Evolutionary conservation across 2,329 filamentous ascomycete genomes (phyloP), one percentile per base, ranked within the genome.

Genomic region (Fusarium miscanthi): DNA sequence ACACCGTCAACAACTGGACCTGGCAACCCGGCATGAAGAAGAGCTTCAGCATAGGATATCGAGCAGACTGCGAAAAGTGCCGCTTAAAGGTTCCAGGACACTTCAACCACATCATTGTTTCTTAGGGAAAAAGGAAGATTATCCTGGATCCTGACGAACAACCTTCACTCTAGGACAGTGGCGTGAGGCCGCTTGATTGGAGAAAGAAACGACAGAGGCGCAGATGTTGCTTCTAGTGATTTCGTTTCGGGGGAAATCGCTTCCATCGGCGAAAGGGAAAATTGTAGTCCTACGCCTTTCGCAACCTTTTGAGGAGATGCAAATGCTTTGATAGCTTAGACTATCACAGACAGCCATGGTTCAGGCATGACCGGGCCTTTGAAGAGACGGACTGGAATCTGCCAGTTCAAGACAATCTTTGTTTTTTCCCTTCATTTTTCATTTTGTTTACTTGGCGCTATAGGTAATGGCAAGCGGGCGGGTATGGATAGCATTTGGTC

Each of bases 41-140:
- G 79, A 90, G 87, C 69, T 92, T 94, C 80, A 93, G 91, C 76
- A 94, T 94, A 89, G 93, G 93, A 56, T 94, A 92, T 82, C 86
- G 92, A 70, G 87, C 90, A 17, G 92, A 94, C 80, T 95, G 93
- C 79, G 92, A 94, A 69, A 94, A 94, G 81, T 95, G 93, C 81
- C 87, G 87, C 48, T 86, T 88, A 78, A 92, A 91, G 78, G 91
- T 94, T 12, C 92, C 93, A 0, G 93, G 93, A 2, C 93, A 95
- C 79, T 94, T 94, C 78, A 94, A 92, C 77, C 93, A 95, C 81
- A 93, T 94, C 66, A 90, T 94, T 71, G 87, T 90, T 76, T 89
- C 88, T 52, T 90, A 89, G 85, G 71, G 76, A 31, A 77, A 78
- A 27, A 60, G 69, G 57, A 77, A 68, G 31, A 73, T 66, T 62